Evolutionary conservation across 257 asterid genomes (phyloP), one percentile per base, ranked within the genome.

Genomic region (Vinca minor): DNA sequence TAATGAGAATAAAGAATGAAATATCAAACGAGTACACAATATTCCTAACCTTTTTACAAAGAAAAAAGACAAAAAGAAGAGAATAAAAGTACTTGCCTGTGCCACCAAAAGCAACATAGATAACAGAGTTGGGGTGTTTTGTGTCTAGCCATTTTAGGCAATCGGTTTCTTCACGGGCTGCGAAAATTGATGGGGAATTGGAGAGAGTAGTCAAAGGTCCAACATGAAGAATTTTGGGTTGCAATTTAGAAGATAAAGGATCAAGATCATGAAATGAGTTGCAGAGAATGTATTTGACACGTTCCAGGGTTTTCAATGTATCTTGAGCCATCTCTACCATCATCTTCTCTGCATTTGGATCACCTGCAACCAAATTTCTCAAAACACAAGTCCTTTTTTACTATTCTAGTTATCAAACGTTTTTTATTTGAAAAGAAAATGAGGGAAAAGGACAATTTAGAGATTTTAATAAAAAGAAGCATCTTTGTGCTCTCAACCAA

Each of bases 21-120:
- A n/a, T n/a, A n/a, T n/a, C n/a, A n/a, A n/a, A n/a, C n/a, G n/a
- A n/a, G n/a, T n/a, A n/a, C n/a, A n/a, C n/a, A n/a, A n/a, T n/a
- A n/a, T n/a, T n/a, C n/a, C n/a, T n/a, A n/a, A n/a, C n/a, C n/a
- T n/a, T n/a, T n/a, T n/a, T n/a, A n/a, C n/a, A n/a, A n/a, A n/a
- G n/a, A n/a, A n/a, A n/a, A n/a, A n/a, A n/a, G n/a, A n/a, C n/a
- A n/a, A n/a, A n/a, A n/a, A n/a, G n/a, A n/a, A n/a, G n/a, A n/a
- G n/a, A n/a, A n/a, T n/a, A n/a, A n/a, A n/a, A n/a, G n/a, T n/a
- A n/a, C n/a, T n/a, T n/a, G n/a, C 82, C 78, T 15, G 78, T 4
- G 66, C 83, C 75, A 14, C 88, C 85, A 45, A 82, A 82, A 2
- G 88, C 72, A 41, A 82, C 78, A 14, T 79, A 82, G 3, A 82